Base-by-base conservation (phyloP, 2,329 filamentous ascomycete species). In the Alternaria gansuensis region DNA sequence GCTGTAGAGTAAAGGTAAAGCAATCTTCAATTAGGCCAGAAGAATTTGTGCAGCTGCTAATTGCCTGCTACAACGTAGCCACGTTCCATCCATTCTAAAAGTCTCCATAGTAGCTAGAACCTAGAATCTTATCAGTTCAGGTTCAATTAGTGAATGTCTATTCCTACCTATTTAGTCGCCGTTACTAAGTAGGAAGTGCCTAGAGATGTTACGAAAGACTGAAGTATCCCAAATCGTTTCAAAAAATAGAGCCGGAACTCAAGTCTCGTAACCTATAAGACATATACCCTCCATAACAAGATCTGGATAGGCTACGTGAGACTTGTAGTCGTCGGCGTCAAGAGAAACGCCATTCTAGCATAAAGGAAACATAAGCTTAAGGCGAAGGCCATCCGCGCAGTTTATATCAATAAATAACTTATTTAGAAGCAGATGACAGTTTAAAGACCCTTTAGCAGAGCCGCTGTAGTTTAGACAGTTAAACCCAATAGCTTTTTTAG, bases 161-260 rank as follows among this genome's bases (percentile, higher is more conserved):
- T 50, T 60, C 46, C 26, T 60, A 60, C 58, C 57, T 53, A 51
- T 88, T 28, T 86, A 83, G 70, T 97, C 93, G 61, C 92, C 91
- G 68, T 93, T 93, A 48, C 91, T 82, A 50, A 96, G 79, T 50
- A 93, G 82, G 71, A 96, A 97, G 64, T 87, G 78, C 51, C 92
- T 92, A 7, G 83, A 79, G 23, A 84, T 78, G 56, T 83, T 84
- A 28, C 79, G 80, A 77, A 90, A 96, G 1, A 82, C 82, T 49
- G 85, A 77, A 8, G 91, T 95, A 73, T 89, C 81, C 86, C 88
- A 96, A 75, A 96, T 96, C 33, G 89, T 92, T 81, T 97, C 92
- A 75, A 85, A 97, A 77, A 96, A 89, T 46, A 97, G 83, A 61
- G 89, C 89, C 2, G 90, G 87, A 24, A 95, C 77, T 57, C 90